Conservation (phyloP, 805 yeast species). For the Candida ulmi region DNA sequence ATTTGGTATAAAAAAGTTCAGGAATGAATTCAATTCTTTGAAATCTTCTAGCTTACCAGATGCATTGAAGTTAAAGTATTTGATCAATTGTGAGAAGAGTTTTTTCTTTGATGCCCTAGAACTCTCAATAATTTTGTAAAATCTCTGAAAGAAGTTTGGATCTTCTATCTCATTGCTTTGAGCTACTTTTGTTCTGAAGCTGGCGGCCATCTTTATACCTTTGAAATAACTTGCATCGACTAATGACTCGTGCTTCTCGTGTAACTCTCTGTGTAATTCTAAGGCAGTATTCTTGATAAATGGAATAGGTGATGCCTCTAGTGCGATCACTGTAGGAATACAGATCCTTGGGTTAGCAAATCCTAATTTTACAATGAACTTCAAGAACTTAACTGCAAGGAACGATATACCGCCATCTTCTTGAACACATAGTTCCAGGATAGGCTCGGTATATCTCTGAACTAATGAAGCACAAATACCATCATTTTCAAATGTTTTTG, state of each 20-base stretch:
- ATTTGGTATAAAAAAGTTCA: slow-evolving; percentile 33
- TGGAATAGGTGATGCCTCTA: slow-evolving; percentile 47
- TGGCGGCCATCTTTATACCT: slow-evolving; percentile 52
- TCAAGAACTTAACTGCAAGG: slow-evolving; percentile 49
- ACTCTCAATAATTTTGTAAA: slow-evolving; percentile 38
- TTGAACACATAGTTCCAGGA: slow-evolving; percentile 43
- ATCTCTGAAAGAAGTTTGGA: slow-evolving; percentile 28
- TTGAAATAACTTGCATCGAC: slow-evolving; percentile 60
- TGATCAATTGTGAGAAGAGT: slow-evolving; percentile 30
- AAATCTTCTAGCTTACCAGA: slow-evolving; percentile 15
- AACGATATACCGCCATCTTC: slow-evolving; percentile 42
- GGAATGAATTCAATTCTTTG: slow-evolving; percentile 21
- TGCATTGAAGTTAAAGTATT: slow-evolving; percentile 26
- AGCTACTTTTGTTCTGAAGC: slow-evolving; percentile 31
- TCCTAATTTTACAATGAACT: slow-evolving; percentile 54
- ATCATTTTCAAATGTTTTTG: slow-evolving; percentile 47
- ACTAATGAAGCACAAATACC: slow-evolving; percentile 71
- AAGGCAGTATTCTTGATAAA: slow-evolving; percentile 43
- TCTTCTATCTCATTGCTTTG: slow-evolving; percentile 24
- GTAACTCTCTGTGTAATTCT: slow-evolving; percentile 48
- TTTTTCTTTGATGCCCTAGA: slow-evolving; percentile 36
- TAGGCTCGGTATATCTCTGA: slow-evolving; percentile 49
- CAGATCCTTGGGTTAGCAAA: slow-evolving; percentile 71
- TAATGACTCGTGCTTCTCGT: slow-evolving; percentile 65
- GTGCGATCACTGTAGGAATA: slow-evolving; percentile 64